These are phyloP conservation scores for Helicocarpus griseus DNA, from an alignment of 2,329 filamentous ascomycete species.

Conservation along the genomic window DNA sequence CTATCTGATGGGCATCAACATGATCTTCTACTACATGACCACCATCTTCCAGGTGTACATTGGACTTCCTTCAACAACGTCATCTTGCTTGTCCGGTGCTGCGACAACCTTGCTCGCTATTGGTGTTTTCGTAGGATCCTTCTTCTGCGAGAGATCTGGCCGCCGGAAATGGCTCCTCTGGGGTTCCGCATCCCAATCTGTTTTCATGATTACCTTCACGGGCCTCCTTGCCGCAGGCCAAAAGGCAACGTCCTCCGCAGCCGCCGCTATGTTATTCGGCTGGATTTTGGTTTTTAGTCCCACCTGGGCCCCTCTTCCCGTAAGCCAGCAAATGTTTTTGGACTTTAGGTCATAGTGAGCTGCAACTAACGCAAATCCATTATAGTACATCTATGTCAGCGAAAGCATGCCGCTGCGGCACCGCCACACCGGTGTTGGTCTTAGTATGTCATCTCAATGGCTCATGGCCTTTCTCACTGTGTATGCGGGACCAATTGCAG, in stretches of 20 bases:
- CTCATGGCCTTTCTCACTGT: constrained; percentile 27
- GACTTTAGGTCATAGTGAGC: no score
- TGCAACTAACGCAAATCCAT: background rate
- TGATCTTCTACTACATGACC: constrained; percentile 23
- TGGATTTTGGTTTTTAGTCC: constrained; percentile 24
- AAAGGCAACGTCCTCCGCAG: constrained; percentile 16
- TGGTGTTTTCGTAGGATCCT: constrained; percentile 16
- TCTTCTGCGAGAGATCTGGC: constrained; percentile 19
- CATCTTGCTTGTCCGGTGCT: constrained; percentile 18
- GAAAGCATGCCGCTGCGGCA: constrained; percentile 27
- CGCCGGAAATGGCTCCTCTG: constrained; percentile 21
- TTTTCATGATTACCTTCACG: constrained; percentile 22
- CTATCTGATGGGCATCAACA: constrained; percentile 24
- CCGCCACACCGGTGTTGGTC: constrained; percentile 25
- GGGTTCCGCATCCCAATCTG: constrained; percentile 17
- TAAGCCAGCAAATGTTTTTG: constrained; percentile 11
- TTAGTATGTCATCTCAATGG: constrained; percentile 24
- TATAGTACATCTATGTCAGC: constrained; percentile 23
- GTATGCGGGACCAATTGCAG: constrained; percentile 26
- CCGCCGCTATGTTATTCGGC: constrained; percentile 23
- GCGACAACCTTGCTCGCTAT: constrained; percentile 20
- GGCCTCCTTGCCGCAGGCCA: constrained; percentile 12
- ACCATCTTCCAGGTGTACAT: constrained; percentile 21
- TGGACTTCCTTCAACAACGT: constrained; percentile 15
- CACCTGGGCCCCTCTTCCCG: constrained; percentile 20